phyloP scores from a whole-genome alignment of 164 flowering plant genomes.

The Sextonia rubra region DNA sequence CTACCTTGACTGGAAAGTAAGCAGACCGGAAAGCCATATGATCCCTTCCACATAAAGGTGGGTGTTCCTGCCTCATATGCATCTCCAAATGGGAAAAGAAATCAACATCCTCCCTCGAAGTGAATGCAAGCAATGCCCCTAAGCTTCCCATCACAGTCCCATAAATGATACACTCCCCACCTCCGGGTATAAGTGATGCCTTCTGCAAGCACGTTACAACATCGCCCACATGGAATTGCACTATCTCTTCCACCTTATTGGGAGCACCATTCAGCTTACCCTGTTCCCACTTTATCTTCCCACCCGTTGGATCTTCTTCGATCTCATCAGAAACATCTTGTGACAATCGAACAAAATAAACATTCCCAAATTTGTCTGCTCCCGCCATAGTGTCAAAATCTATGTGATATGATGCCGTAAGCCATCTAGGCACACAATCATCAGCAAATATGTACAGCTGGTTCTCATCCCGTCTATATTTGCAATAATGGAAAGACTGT shows the following conservation, averaged over 20 bases:
- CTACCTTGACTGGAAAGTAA: slow-evolving; percentile 95
- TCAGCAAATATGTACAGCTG: slow-evolving; percentile 98
- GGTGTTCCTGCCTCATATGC: slow-evolving; percentile 97
- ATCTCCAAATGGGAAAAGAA: slow-evolving; percentile 99
- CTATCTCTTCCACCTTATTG: slow-evolving; percentile 96
- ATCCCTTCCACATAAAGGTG: slow-evolving; percentile 97
- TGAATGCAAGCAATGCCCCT: slow-evolving; percentile 90
- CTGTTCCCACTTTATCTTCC: slow-evolving; percentile 99
- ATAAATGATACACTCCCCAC: slow-evolving; percentile 87
- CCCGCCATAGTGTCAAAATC: slow-evolving; percentile 99
- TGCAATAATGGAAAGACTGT: slow-evolving; percentile 99
- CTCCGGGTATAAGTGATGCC: slow-evolving; percentile 95
- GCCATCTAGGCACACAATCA: slow-evolving; percentile 93
- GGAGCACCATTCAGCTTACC: slow-evolving; percentile 98
- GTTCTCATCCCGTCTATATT: slow-evolving; percentile 94
- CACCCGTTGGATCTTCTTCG: slow-evolving; percentile 99
- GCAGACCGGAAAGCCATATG: slow-evolving; percentile 98
- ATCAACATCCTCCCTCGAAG: slow-evolving; percentile 96
- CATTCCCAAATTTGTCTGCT: slow-evolving; percentile 93
- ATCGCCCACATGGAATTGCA: slow-evolving; percentile 96
- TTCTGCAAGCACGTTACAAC: slow-evolving; percentile 87
- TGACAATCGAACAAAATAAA: slow-evolving; percentile 84
- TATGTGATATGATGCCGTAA: slow-evolving; percentile 85
- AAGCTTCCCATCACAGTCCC: slow-evolving; percentile 99
- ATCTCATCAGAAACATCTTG: slow-evolving; percentile 99